Percentiles rank a stretch among this genome's conserved stretches.
Evolutionary conservation across 495 filamentous ascomycete genomes (phyloP).

Genomic region (Tetracladium setigerum): DNA sequence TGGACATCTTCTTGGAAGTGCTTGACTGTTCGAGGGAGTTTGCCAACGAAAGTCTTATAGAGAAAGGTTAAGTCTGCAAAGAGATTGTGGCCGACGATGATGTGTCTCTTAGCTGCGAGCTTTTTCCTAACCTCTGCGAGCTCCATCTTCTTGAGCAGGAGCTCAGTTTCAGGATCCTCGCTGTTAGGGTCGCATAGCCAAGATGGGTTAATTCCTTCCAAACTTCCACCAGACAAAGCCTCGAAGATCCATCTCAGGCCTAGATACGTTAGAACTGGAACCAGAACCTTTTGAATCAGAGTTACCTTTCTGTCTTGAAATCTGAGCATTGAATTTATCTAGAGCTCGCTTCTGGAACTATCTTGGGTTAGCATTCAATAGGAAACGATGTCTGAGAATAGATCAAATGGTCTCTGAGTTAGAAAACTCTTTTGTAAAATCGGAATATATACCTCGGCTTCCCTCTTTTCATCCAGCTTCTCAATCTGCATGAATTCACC

Average conservation of each 20-base stretch:
- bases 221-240: conserved; percentile 51
- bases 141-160: conserved; percentile 19
- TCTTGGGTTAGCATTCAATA: conserved; percentile 3
- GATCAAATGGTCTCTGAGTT: background rate
- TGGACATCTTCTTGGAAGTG: conserved; percentile 59
- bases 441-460: conserved; percentile 15
- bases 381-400: background rate
- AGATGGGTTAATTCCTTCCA: conserved; percentile 39
- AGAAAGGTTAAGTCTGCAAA: conserved; percentile 70
- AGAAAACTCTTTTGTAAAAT: background rate
- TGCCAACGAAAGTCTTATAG: conserved; percentile 59
- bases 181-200: conserved; percentile 25
- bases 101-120: conserved; percentile 38
- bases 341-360: conserved; percentile 10
- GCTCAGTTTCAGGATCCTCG: conserved; percentile 17
- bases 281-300: background rate
- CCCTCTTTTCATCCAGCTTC: conserved; percentile 7
- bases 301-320: conserved; percentile 26
- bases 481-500: conserved; percentile 44
- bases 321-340: conserved; percentile 12
- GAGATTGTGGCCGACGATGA: conserved; percentile 71
- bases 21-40: conserved; percentile 50
- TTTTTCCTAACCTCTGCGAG: conserved; percentile 26
- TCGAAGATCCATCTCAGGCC: conserved; percentile 69
- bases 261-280: conserved; percentile 3